These are phyloP conservation scores for Seiridium cupressi DNA, from an alignment of 2,329 filamentous ascomycete genomes.

Conservation along the genomic window DNA sequence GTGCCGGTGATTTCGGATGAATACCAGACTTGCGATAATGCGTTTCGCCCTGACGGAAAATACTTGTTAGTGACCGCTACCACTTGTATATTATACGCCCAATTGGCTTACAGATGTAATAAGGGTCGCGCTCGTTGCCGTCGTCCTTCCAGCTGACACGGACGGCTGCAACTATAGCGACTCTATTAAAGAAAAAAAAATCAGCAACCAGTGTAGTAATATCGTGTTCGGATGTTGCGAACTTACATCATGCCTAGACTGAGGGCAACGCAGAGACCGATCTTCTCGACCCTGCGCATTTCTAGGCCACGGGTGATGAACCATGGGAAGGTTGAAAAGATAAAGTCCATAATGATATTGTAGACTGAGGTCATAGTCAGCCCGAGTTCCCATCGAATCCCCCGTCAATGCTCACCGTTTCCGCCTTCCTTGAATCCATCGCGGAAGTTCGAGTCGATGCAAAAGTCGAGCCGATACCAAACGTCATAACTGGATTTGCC, in stretches of 20 bases:
- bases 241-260: slow-evolving; percentile 44
- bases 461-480: slow-evolving; percentile 10
- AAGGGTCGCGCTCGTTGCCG: slow-evolving; percentile 41
- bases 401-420: neutral
- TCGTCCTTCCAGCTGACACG: slow-evolving; percentile 48
- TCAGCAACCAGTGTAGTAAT: too few species aligned
- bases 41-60: slow-evolving; percentile 33
- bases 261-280: slow-evolving; percentile 48
- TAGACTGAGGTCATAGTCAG: slow-evolving; percentile 33
- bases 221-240: neutral
- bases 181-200: neutral
- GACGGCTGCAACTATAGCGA: slow-evolving; percentile 42
- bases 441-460: slow-evolving; percentile 8
- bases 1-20: slow-evolving; percentile 52
- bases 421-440: slow-evolving; percentile 10
- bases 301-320: slow-evolving; percentile 45
- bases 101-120: slow-evolving; percentile 40
- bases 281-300: slow-evolving; percentile 46
- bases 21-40: slow-evolving; percentile 45
- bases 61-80: neutral
- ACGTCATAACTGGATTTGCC: slow-evolving; percentile 9
- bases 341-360: slow-evolving; percentile 53
- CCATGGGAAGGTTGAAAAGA: slow-evolving; percentile 49
- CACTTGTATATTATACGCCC: too few species aligned
- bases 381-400: too few species aligned